Conservation (phyloP, 345 rosid genomes). For the Adansonia digitata region DNA sequence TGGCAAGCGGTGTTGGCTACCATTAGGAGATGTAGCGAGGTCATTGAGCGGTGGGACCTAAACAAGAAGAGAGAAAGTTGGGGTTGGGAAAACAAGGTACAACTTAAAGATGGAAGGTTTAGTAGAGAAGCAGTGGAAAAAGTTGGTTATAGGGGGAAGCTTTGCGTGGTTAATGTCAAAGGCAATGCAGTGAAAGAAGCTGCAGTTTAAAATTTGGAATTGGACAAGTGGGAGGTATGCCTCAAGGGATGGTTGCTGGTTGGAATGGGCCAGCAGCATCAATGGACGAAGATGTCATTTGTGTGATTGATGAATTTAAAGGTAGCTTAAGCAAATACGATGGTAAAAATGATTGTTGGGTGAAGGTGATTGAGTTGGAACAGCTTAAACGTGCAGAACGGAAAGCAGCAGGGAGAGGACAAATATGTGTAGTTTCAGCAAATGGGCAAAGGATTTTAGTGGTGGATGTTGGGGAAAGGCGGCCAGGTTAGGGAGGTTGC, state of each 20-base stretch:
- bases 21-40: constrained; percentile 35
- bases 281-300: constrained; percentile 42
- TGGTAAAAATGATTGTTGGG: constrained; percentile 35
- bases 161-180: constrained; percentile 53
- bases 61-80: neutral
- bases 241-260: constrained; percentile 45
- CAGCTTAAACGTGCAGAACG: constrained; percentile 39
- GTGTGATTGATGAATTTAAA: constrained; percentile 38
- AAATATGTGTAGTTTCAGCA: constrained; percentile 31
- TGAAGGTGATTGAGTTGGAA: constrained; percentile 27
- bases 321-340: constrained; percentile 36
- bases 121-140: constrained; percentile 56
- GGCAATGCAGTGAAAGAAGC: constrained; percentile 48
- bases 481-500: constrained; percentile 39
- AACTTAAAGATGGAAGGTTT: constrained; percentile 41
- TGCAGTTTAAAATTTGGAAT: constrained; percentile 31
- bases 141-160: constrained; percentile 40
- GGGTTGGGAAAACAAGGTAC: constrained; percentile 35
- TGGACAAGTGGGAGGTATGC: constrained; percentile 40
- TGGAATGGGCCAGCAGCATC: constrained; percentile 52
- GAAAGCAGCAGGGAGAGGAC: constrained; percentile 36
- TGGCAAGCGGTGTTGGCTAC: constrained; percentile 43
- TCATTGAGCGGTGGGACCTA: constrained; percentile 38
- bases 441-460: constrained; percentile 31
- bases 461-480: constrained; percentile 28